Conservation (phyloP, 176 grass and related monocot species). For the Aegilops bicornis region DNA sequence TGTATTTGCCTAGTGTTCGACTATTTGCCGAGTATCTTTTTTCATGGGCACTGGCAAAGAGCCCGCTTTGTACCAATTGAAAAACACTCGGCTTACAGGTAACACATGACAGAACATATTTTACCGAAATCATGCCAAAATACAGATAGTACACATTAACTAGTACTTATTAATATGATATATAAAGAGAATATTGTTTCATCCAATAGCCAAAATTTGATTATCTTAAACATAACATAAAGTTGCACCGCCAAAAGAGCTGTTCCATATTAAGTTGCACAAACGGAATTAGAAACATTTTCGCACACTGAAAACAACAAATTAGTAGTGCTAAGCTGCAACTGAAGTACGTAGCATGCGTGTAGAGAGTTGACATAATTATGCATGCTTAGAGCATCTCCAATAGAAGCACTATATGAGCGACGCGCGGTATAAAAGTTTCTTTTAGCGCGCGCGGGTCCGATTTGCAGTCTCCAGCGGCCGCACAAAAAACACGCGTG, state of each 20-base stretch:
- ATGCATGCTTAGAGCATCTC: neutral
- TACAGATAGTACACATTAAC: neutral
- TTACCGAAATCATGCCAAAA: no score
- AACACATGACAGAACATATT: no score
- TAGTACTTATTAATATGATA: neutral
- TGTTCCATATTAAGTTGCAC: neutral
- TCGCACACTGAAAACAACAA: neutral
- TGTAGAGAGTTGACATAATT: conserved; percentile 28
- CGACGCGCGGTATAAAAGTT: no score
- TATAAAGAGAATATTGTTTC: neutral
- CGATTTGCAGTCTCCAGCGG: no score
- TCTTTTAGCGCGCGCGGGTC: no score
- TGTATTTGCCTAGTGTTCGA: no score
- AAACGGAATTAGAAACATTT: neutral
- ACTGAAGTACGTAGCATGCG: neutral
- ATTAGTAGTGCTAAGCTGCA: neutral
- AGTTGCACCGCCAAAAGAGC: neutral
- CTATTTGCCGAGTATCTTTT: no score
- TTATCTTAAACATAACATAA: neutral
- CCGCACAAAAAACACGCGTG: no score
- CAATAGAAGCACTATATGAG: no score
- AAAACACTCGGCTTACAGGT: no score
- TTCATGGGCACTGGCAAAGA: no score
- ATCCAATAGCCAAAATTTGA: neutral
- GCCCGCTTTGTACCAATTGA: no score